Base-by-base conservation (phyloP, 352 stramenopile genomes). In the Thraustochytrium striatum region DNA sequence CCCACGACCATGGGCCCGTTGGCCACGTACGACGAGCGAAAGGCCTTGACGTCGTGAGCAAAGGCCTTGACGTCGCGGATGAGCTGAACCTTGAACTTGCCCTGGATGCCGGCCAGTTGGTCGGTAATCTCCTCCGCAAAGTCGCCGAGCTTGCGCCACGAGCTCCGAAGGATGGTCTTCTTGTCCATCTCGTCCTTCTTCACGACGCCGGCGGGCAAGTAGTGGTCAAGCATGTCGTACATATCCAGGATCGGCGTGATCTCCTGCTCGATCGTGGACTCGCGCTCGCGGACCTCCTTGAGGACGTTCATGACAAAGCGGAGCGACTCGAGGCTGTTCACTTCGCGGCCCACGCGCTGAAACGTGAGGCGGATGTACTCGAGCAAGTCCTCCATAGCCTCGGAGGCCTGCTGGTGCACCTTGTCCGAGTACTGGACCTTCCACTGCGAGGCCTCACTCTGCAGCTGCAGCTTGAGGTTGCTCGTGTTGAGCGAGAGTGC, bases 141-240 rank as follows among this genome's bases (percentile, higher is more conserved):
- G 55, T 96, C 89, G 39, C 98, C 95, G 13, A 98, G 85, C 79
- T 97, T 98, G 50, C 96, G 94, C 96, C 96, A 99, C 72, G 96
- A 98, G 69, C 90, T 94, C 30, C 92, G 91, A 3, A 99, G 84
- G 19, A 98, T 93, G 25, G 92, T 98, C 86, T 98, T 98, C 82
- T 98, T 95, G 73, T 99, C 96, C 87, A 98, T 98, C 82, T 99
- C 96, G 79, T 98, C 94, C 82, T 98, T 98, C 75, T 98, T 94
- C 94, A 99, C 98, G 82, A 98, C 98, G 85, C 81, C 82, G 32
- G 69, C 13, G 19, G 83, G 59, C 2, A 96, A 57, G 75, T 95
- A 97, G 55, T 93, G 93, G 82, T 97, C 91, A 30, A 98, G 88
- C 92, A 98, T 97, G 69, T 94, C 91, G 87, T 99, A 99, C 95